Evolutionary conservation across 2,329 filamentous ascomycete species (phyloP).

Genomic region (Neopestalotiopsis rosae): DNA sequence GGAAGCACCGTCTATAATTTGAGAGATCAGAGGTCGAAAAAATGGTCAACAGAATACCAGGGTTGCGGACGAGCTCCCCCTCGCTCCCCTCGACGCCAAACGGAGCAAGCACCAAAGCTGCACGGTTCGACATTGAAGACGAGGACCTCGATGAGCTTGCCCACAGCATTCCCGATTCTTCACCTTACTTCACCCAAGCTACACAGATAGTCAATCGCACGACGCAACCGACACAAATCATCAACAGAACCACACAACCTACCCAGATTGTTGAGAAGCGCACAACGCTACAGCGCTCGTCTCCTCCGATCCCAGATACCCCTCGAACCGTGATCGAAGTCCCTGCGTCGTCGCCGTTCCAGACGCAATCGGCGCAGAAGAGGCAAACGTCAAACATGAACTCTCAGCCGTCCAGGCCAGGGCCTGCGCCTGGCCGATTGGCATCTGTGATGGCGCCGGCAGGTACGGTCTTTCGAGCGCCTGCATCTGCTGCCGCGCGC

Average conservation of each 20-base stretch:
- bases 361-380: conserved; percentile 32
- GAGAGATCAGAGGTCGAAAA: background rate
- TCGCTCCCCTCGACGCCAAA: conserved; percentile 22
- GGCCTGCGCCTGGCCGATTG: conserved; percentile 43
- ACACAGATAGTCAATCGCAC: conserved; percentile 36
- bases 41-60: conserved; percentile 18
- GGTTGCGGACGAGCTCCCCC: conserved; percentile 22
- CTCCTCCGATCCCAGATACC: conserved; percentile 45
- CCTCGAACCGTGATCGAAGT: conserved; percentile 70
- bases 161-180: conserved; percentile 42
- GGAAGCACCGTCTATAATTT: background rate
- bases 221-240: conserved; percentile 63
- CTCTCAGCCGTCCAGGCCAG: conserved; percentile 36
- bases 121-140: conserved; percentile 36
- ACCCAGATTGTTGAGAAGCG: conserved; percentile 49
- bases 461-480: conserved; percentile 72
- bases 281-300: conserved; percentile 39
- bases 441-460: conserved; percentile 74
- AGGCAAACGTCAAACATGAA: conserved; percentile 18
- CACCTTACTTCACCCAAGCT: conserved; percentile 55
- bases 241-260: conserved; percentile 56
- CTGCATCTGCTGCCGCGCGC: conserved; percentile 31
- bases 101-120: conserved; percentile 20
- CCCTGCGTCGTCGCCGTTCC: conserved; percentile 83
- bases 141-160: conserved; percentile 52